Conservation (phyloP, 2,329 filamentous ascomycete genomes). For the Cryphonectria japonica region DNA sequence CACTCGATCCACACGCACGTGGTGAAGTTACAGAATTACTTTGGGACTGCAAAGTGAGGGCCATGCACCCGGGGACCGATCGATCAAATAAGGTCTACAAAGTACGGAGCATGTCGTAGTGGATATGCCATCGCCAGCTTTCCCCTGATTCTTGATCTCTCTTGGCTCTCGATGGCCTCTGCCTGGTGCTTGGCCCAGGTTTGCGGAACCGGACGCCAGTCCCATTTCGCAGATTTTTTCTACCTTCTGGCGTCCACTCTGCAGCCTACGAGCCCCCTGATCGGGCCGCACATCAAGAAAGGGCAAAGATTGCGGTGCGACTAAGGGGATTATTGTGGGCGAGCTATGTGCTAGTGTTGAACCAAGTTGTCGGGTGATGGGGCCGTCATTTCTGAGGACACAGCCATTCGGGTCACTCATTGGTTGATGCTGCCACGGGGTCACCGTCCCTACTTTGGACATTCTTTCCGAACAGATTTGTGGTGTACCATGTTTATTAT, state of each 20-base stretch:
- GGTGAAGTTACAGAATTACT: not conserved
- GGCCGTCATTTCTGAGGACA: constrained; percentile 3
- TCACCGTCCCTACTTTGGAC: not conserved
- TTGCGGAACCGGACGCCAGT: not conserved
- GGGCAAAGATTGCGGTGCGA: not conserved
- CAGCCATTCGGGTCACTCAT: not conserved
- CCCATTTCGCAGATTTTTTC: not conserved
- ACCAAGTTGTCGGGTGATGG: not conserved
- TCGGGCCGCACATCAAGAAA: constrained; percentile 1
- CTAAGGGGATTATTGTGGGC: not conserved
- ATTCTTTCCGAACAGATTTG: not conserved
- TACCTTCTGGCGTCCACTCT: not conserved
- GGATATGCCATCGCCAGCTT: not conserved
- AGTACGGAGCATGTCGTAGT: constrained; percentile 2
- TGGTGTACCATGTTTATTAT: not conserved
- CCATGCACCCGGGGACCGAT: not conserved
- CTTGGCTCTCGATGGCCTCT: not conserved
- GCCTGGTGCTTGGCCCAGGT: not conserved
- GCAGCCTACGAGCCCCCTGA: not conserved
- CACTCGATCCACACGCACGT: not conserved
- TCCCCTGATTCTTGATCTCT: constrained; percentile 7
- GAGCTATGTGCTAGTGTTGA: not conserved
- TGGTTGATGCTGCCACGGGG: constrained; percentile 2
- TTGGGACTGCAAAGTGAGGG: not conserved
- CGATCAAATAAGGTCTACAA: constrained; percentile 14